phyloP scores from a whole-genome alignment of 2,329 filamentous ascomycete species.

The Keithomyces neogunnii region DNA sequence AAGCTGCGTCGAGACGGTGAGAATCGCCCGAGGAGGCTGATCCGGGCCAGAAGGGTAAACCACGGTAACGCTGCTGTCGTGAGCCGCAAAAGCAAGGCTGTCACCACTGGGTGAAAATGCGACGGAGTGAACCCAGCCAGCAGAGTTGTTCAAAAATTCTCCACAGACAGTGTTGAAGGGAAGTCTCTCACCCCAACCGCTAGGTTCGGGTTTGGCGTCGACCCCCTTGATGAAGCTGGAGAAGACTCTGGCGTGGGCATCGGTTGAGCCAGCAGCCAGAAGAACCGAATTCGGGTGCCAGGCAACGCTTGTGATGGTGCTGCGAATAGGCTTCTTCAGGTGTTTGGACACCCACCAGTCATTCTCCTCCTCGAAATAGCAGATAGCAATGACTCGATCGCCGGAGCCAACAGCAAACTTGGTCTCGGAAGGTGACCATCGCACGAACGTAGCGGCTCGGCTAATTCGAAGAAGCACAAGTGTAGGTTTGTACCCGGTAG shows the following conservation, averaged over 20 bases:
- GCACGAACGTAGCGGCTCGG: slow-evolving; percentile 89
- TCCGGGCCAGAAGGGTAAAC: slow-evolving; percentile 91
- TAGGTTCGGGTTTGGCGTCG: slow-evolving; percentile 75
- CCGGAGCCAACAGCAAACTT: slow-evolving; percentile 98
- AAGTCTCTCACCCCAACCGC: slow-evolving; percentile 87
- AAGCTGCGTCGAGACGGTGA: slow-evolving; percentile 82
- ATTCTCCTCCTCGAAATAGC: slow-evolving; percentile 98
- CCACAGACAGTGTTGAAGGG: slow-evolving; percentile 98
- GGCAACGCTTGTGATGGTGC: slow-evolving; percentile 86
- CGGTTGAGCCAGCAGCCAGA: slow-evolving; percentile 89
- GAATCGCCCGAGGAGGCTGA: slow-evolving; percentile 79
- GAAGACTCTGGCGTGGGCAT: slow-evolving; percentile 91
- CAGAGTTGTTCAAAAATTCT: slow-evolving; percentile 91
- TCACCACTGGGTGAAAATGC: slow-evolving; percentile 89
- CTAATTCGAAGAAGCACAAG: slow-evolving; percentile 96
- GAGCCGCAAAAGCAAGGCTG: slow-evolving; percentile 86
- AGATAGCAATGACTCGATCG: slow-evolving; percentile 89
- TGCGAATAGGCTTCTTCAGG: slow-evolving; percentile 96
- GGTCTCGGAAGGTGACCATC: slow-evolving; percentile 92
- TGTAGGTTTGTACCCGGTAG: slow-evolving; percentile 89
- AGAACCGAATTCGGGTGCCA: slow-evolving; percentile 99
- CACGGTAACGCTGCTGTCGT: slow-evolving; percentile 94
- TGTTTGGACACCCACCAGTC: slow-evolving; percentile 99
- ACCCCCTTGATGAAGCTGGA: slow-evolving; percentile 95
- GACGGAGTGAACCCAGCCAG: slow-evolving; percentile 92